Conservation (phyloP, 768 basidiomycete genomes). For the Tephrocybe sp. region DNA sequence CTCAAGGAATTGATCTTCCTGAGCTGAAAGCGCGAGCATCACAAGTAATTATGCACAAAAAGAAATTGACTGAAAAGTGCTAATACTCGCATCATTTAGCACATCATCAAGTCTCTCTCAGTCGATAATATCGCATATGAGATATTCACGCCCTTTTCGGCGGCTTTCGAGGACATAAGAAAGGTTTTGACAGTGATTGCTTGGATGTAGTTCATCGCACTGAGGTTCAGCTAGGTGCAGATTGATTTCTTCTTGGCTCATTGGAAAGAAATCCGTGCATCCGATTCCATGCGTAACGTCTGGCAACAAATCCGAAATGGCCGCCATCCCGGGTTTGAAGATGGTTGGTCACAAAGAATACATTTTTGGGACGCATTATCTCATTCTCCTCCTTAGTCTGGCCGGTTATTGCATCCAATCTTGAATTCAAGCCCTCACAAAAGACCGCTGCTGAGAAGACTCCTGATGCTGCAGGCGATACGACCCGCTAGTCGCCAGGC, state of each 20-base stretch:
- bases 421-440: slow-evolving; percentile 55
- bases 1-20: slow-evolving; percentile 64
- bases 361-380: slow-evolving; percentile 12
- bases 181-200: slow-evolving; percentile 44
- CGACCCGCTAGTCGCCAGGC: not conserved
- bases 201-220: slow-evolving; percentile 32
- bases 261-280: slow-evolving; percentile 82
- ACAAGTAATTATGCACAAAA: slow-evolving; percentile 27
- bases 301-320: slow-evolving; percentile 86
- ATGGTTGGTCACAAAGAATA: slow-evolving; percentile 51
- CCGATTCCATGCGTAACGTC: slow-evolving; percentile 79
- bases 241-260: slow-evolving; percentile 78
- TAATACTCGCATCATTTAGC: slow-evolving; percentile 35
- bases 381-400: slow-evolving; percentile 43
- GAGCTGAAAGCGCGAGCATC: slow-evolving; percentile 78
- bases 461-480: slow-evolving; percentile 18
- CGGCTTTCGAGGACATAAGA: slow-evolving; percentile 77
- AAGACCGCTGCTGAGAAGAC: slow-evolving; percentile 14
- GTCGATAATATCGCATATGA: slow-evolving; percentile 84
- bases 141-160: slow-evolving; percentile 83
- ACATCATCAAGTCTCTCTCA: slow-evolving; percentile 75
- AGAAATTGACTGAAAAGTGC: not conserved
- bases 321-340: slow-evolving; percentile 85
- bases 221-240: slow-evolving; percentile 57
- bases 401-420: slow-evolving; percentile 62